Conservation (phyloP, 352 stramenopile species). For the Phytopythium ostracodes region DNA sequence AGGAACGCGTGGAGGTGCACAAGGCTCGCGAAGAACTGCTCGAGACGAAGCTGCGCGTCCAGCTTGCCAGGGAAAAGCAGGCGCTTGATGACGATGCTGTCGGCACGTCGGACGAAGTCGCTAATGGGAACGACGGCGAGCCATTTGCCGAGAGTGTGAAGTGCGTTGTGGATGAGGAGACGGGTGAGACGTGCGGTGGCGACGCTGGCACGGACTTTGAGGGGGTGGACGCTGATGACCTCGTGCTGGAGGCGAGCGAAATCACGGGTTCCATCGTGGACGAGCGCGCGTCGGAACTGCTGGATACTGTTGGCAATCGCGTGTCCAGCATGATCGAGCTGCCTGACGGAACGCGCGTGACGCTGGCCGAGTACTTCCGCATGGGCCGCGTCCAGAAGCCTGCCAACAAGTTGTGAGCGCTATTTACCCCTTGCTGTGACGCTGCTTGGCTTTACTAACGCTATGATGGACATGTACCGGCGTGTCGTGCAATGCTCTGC, state of each 20-base stretch:
- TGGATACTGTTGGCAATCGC: conserved; percentile 25
- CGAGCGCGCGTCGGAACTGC: conserved; percentile 20
- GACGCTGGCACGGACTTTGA: conserved; percentile 24
- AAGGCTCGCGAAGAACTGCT: conserved; percentile 63
- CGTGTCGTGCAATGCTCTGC: not conserved
- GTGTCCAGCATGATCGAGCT: conserved; percentile 58
- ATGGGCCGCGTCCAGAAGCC: conserved; percentile 28
- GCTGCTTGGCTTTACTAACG: not conserved
- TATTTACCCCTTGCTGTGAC: conserved; percentile 1
- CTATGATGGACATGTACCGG: not conserved
- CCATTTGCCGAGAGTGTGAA: conserved; percentile 9
- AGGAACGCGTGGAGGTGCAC: conserved; percentile 52
- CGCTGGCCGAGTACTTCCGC: conserved; percentile 59
- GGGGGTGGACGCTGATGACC: conserved; percentile 25
- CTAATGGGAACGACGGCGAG: conserved; percentile 8
- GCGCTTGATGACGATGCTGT: conserved; percentile 4
- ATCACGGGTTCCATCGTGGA: conserved; percentile 16
- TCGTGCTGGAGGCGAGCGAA: conserved; percentile 10
- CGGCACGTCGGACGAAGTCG: not conserved
- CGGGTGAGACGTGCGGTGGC: conserved; percentile 11
- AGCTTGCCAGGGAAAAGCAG: conserved; percentile 44
- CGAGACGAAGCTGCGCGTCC: conserved; percentile 50
- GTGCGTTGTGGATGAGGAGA: conserved; percentile 11
- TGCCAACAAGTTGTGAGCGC: conserved; percentile 48
- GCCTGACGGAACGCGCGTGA: conserved; percentile 49